These are phyloP conservation scores for Corchorus olitorius DNA, from an alignment of 345 rosid species.

Conservation along the genomic window DNA sequence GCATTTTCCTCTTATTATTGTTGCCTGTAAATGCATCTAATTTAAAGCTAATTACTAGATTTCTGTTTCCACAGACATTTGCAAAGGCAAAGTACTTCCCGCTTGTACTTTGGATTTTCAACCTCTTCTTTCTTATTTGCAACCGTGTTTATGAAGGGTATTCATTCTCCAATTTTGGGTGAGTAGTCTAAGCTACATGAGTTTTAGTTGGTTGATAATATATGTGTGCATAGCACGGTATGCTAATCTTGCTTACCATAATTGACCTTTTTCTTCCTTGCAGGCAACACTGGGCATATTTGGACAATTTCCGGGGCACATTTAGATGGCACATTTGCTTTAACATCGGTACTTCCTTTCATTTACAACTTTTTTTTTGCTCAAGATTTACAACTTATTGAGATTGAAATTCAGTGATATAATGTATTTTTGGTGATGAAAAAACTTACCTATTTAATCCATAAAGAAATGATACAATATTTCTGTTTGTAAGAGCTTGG, in stretches of 20 bases:
- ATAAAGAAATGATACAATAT: neutral
- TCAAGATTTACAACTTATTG: neutral
- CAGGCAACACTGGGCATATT: conserved; percentile 69
- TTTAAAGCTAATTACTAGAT: conserved; percentile 30
- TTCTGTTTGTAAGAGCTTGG: neutral
- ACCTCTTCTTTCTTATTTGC: conserved; percentile 69
- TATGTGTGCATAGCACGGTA: neutral
- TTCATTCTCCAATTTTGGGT: conserved; percentile 82
- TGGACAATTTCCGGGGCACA: conserved; percentile 82
- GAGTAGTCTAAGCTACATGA: conserved; percentile 33
- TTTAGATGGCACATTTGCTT: conserved; percentile 99
- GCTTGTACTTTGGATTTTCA: conserved; percentile 65
- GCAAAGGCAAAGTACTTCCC: conserved; percentile 60
- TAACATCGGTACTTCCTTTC: conserved; percentile 68
- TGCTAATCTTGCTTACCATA: conserved; percentile 11
- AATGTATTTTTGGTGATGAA: conserved; percentile 6
- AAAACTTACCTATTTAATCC: neutral
- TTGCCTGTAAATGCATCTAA: neutral
- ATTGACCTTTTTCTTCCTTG: conserved; percentile 15
- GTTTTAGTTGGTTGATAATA: neutral
- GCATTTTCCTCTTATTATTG: neutral
- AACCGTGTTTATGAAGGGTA: conserved; percentile 92
- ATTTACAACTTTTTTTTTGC: neutral
- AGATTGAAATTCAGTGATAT: neutral
- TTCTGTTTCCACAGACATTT: conserved; percentile 58